phyloP scores from a whole-genome alignment of 108 stramenopile species.

The Cyclostephanos invisitatus region DNA sequence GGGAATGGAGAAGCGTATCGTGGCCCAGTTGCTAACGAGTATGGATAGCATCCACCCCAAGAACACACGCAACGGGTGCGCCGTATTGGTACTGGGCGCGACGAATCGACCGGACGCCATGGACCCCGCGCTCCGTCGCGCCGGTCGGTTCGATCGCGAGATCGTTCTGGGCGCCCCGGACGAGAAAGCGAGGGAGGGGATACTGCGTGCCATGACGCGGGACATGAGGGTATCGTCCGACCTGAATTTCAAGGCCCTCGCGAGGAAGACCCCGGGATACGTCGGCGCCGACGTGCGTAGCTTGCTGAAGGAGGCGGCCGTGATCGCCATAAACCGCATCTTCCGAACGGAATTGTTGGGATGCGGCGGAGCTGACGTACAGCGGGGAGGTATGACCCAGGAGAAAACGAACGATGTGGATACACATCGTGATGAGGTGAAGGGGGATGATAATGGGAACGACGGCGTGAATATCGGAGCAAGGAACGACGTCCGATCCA shows the following conservation, averaged over 20 bases:
- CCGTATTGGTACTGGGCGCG: slow-evolving; percentile 96
- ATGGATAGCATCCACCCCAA: slow-evolving; percentile 86
- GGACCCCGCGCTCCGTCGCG: slow-evolving; percentile 93
- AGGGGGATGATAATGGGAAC: slow-evolving; percentile 1
- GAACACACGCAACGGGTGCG: slow-evolving; percentile 57
- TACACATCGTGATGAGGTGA: neutral
- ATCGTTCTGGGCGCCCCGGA: slow-evolving; percentile 96
- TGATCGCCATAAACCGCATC: slow-evolving; percentile 94
- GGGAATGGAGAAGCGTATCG: slow-evolving; percentile 98
- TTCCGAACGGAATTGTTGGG: slow-evolving; percentile 48
- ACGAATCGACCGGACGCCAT: slow-evolving; percentile 97
- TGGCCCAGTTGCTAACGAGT: slow-evolving; percentile 94
- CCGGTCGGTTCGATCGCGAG: slow-evolving; percentile 98
- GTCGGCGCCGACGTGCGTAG: slow-evolving; percentile 98
- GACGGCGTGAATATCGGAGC: slow-evolving; percentile 2
- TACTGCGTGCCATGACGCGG: slow-evolving; percentile 84
- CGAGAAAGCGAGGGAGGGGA: slow-evolving; percentile 84
- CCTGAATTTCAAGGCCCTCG: slow-evolving; percentile 83
- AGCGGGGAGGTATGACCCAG: neutral
- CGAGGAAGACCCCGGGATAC: slow-evolving; percentile 93
- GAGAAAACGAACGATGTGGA: slow-evolving; percentile 20
- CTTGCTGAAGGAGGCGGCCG: slow-evolving; percentile 96
- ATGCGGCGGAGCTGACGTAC: neutral
- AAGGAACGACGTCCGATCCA: slow-evolving; percentile 34
- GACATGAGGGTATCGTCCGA: slow-evolving; percentile 85